Conservation (phyloP, 106 monocot species). For the Apostasia shenzhenica region DNA sequence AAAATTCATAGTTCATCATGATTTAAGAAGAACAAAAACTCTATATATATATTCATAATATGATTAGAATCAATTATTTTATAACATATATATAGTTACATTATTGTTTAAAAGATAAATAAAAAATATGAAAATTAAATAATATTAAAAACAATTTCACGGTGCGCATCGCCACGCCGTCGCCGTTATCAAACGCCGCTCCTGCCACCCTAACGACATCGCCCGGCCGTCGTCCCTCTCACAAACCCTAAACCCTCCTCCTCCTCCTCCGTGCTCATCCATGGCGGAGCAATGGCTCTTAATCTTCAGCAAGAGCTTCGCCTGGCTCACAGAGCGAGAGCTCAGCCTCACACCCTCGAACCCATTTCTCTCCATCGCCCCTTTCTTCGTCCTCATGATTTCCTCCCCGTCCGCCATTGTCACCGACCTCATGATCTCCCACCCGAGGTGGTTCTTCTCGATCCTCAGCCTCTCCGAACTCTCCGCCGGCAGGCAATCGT, state of each 20-base stretch:
- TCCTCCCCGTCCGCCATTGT: not conserved
- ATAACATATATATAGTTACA: no score
- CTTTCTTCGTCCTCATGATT: constrained; percentile 28
- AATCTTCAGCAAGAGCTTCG: constrained; percentile 53
- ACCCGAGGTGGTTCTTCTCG: constrained; percentile 48
- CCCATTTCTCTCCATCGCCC: constrained; percentile 28
- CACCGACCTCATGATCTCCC: constrained; percentile 26
- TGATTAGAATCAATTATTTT: no score
- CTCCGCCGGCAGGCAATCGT: constrained; percentile 43
- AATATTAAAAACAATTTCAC: no score
- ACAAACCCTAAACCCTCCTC: constrained; percentile 19
- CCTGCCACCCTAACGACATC: constrained; percentile 39
- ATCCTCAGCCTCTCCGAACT: constrained; percentile 44
- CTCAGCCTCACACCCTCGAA: constrained; percentile 31
- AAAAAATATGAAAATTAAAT: no score
- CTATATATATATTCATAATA: no score
- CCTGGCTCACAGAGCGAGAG: constrained; percentile 53
- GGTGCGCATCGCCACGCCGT: constrained; percentile 25
- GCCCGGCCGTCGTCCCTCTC: constrained; percentile 32
- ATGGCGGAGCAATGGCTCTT: constrained; percentile 28
- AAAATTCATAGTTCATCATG: no score
- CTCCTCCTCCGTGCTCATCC: constrained; percentile 16
- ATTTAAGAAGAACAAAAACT: no score
- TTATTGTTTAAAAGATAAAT: no score
- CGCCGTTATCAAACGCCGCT: constrained; percentile 23